Base-by-base conservation (phyloP, 805 yeast species). In the Candida bentonensis region DNA sequence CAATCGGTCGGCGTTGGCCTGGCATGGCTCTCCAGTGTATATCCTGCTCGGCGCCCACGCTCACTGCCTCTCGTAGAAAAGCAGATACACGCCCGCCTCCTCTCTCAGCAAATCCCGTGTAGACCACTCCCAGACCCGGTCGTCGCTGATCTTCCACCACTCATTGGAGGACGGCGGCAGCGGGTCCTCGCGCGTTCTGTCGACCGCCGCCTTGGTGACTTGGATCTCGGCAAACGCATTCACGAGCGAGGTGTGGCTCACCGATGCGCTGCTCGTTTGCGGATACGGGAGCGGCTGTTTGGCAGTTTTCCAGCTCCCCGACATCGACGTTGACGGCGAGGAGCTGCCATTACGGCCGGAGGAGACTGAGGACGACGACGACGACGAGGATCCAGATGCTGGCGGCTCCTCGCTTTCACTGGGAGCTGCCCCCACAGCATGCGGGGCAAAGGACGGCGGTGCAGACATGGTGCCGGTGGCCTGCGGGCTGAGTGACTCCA, bases 61-160 rank as follows among this genome's bases (percentile, higher is more conserved):
- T 13, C 27, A 25, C 13, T 30, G 36, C 47, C 74, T 63, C 57
- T 88, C 95, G 56, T 83, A 92, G 55, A 83, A 81, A 44, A 89
- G 63, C 82, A 89, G 74, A 61, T 89, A 89, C 1, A 77, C 95
- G n/a, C 82, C 85, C 23, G 75, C 67, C 23, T 75, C 74, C 54
- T 86, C 95, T 44, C 64, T 67, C 36, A 84, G 62, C 0, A 88
- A 82, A 15, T 78, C 76, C 0, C 65, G 61, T 2, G 65, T 56
- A 11, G 73, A 67, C 5, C 72, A 77, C 57, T 87, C 96, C 30
- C 74, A 62, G 3, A 83, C 76, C 23, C 65, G 67, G 2, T 82
- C 68, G 61, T 92, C 97, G 49, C 94, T 84, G 26, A 88, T 75
- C 49, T 83, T 71, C 97, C 97, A 89, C 67, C 69, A 65, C 17